Base-by-base conservation (phyloP, 192 early-diverging fungal species). In the Physocladia obscura region DNA sequence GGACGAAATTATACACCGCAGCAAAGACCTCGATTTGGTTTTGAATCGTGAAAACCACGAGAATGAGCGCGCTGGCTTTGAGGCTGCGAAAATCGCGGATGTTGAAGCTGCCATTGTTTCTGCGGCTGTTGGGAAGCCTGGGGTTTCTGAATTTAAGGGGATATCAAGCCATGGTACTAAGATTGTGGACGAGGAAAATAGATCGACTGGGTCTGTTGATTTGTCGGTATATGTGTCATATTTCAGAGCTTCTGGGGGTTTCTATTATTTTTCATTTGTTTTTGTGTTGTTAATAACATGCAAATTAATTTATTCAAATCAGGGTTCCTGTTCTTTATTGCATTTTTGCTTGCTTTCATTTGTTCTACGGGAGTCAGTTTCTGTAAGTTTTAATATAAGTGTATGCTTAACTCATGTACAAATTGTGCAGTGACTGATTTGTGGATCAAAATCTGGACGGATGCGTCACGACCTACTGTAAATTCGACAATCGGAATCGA, bases 101-200 rank as follows among this genome's bases (percentile, higher is more conserved):
- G 2, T 24, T 31, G 51, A 65, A 73, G 30, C 39, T 19, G 17
- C n/a, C 22, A 13, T 39, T 29, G 49, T 13, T 11, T 52, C 50
- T 5, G 50, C 50, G 21, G 44, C 44, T 47, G 11, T n/a, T 47
- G 44, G 11, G 11, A n/a, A 11, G 11, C 17, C n/a, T 56, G 76
- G 36, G 11, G 70, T 44, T 26, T 44, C 59, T 8, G 71, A 63
- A 3, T 21, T 50, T 4, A 71, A 62, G 52, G 69, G 69, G 0
- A 31, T 69, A 44, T 44, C 50, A 22, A 71, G 50, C 47, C 54
- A 62, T 24, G 77, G 79, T 24, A 81, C 76, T 1, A 83, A 74
- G 22, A 72, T 84, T 27, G 79, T 80, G 2, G 60, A 84, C 36
- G 79, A 79, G 36, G 82, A 84, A 48, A 58, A 69, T 31, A 61